Evolutionary conservation across 2,329 filamentous ascomycete genomes (phyloP).

Genomic region (Plectosphaerella plurivora): DNA sequence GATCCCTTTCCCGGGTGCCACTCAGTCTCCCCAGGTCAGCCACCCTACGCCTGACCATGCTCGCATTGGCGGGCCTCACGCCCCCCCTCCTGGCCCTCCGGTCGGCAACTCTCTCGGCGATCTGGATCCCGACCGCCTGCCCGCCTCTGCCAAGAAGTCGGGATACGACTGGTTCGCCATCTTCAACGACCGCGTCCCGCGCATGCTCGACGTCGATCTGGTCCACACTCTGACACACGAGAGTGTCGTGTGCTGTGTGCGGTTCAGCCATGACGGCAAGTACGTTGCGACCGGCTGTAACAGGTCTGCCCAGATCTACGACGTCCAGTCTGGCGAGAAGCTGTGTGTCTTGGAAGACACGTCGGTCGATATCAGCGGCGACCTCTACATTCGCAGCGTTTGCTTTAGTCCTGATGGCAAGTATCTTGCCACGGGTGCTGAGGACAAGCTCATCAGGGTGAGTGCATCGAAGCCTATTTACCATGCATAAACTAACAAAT

Average conservation of each 20-base stretch:
- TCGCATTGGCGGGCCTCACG: conserved; percentile 41
- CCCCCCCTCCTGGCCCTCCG: conserved; percentile 35
- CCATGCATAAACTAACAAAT: conserved; percentile 3
- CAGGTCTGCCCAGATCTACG: conserved; percentile 97
- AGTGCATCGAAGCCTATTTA: conserved; percentile 25
- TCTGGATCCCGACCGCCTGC: conserved; percentile 79
- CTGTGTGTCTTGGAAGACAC: conserved; percentile 89
- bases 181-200: conserved; percentile 89
- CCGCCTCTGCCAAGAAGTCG: conserved; percentile 82
- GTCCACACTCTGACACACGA: conserved; percentile 91
- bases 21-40: conserved; percentile 80
- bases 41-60: conserved; percentile 73
- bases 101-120: conserved; percentile 68
- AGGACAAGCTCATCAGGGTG: conserved; percentile 95
- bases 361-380: conserved; percentile 78
- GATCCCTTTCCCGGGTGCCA: conserved; percentile 77
- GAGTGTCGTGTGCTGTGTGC: conserved; percentile 96
- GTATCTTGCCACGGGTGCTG: conserved; percentile 90
- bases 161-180: conserved; percentile 93
- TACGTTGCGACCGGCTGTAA: conserved; percentile 97
- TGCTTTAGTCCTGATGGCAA: conserved; percentile 97
- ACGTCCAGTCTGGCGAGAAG: conserved; percentile 81
- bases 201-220: conserved; percentile 87
- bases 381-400: conserved; percentile 95
- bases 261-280: conserved; percentile 93